Evolutionary conservation across 1,284 basidiomycete species (phyloP).

Genomic region (Ganoderma resinaceum): DNA sequence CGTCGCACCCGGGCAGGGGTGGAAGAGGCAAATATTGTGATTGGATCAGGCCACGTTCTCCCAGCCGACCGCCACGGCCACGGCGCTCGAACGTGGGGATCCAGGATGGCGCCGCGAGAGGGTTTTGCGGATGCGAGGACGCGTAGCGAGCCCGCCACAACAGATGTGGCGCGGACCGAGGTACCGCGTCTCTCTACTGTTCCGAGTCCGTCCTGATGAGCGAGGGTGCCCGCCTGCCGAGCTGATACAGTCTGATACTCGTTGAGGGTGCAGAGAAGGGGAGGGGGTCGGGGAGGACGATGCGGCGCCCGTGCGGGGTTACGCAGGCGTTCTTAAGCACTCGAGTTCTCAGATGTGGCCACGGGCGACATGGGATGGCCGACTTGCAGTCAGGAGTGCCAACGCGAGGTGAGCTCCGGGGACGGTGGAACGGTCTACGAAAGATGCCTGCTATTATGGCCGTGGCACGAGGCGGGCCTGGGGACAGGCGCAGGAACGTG

Average conservation of each 20-base stretch:
- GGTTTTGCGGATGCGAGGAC: neutral
- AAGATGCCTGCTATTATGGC: constrained; percentile 23
- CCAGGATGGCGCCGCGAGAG: neutral
- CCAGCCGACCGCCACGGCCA: neutral
- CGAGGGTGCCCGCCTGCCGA: neutral
- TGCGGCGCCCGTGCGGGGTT: constrained; percentile 6
- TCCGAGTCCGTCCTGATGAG: neutral
- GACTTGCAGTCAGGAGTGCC: neutral
- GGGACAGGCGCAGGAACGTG: neutral
- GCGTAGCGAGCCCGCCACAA: neutral
- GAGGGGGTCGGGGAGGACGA: too few relatives aligned
- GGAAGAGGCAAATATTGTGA: neutral
- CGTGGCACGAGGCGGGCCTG: constrained; percentile 26
- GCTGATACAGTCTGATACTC: neutral
- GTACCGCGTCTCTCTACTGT: neutral
- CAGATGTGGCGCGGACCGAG: neutral
- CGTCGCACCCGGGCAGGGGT: constrained; percentile 24
- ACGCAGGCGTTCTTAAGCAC: neutral
- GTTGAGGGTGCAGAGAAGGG: neutral
- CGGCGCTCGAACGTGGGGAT: neutral
- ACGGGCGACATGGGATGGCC: too few relatives aligned
- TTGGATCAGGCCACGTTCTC: neutral
- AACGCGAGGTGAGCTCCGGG: neutral
- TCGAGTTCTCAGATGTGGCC: neutral
- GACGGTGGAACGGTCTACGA: neutral